Evolutionary conservation across 2,329 filamentous ascomycete species (phyloP).

Genomic region (Microdochium paspali): DNA sequence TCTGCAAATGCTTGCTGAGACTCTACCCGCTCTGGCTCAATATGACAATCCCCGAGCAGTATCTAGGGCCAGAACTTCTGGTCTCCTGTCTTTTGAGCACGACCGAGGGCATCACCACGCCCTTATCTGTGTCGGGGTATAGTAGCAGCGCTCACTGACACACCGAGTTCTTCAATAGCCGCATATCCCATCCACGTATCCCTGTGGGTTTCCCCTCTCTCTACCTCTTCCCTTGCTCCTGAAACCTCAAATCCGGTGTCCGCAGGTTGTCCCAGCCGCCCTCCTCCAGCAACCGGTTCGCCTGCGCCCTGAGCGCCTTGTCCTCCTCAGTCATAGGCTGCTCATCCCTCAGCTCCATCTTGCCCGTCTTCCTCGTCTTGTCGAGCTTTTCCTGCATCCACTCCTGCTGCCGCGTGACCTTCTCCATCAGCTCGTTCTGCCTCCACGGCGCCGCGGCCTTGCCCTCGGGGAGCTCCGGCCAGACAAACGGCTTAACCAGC

Average conservation of each 20-base stretch:
- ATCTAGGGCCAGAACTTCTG: too few species aligned
- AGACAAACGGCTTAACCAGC: conserved; percentile 78
- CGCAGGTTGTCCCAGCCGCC: conserved; percentile 48
- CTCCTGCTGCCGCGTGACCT: conserved; percentile 32
- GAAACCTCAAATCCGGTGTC: conserved; percentile 37
- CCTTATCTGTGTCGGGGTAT: too few species aligned
- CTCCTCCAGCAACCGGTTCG: conserved; percentile 50
- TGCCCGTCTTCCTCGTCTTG: conserved; percentile 20
- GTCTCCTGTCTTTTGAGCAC: too few species aligned
- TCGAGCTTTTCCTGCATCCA: conserved; percentile 18
- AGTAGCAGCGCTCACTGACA: too few species aligned
- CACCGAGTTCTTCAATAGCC: not conserved
- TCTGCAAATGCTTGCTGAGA: too few species aligned
- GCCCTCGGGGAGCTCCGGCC: conserved; percentile 68
- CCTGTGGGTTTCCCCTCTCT: conserved; percentile 8
- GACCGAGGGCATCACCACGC: too few species aligned
- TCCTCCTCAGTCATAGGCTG: conserved; percentile 29
- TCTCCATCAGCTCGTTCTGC: conserved; percentile 43
- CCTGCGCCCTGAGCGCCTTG: conserved; percentile 39
- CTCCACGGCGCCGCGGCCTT: conserved; percentile 35
- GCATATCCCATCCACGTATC: conserved; percentile 10
- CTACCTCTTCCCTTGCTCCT: conserved; percentile 19
- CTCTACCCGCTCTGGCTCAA: too few species aligned
- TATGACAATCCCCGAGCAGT: too few species aligned
- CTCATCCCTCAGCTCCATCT: conserved; percentile 30